Conservation (phyloP, 805 yeast genomes). For the Wickerhamomyces chambardii region DNA sequence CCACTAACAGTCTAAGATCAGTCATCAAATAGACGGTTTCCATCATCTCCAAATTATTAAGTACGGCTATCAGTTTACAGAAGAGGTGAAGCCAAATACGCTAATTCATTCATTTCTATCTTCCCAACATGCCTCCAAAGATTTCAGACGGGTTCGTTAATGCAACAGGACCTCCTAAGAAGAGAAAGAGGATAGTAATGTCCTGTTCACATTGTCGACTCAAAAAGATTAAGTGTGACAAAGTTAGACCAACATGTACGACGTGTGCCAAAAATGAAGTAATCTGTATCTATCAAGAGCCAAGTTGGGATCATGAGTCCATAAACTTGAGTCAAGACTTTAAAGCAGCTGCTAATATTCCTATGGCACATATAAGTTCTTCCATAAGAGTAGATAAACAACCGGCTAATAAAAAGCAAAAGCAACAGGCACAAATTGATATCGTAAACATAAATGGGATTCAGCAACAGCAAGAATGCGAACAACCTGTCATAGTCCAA, state of each 20-base stretch:
- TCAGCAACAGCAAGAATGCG: no score
- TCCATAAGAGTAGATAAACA: no score
- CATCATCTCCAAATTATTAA: no score
- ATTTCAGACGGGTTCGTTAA: background rate
- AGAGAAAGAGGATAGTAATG: slow-evolving; percentile 13
- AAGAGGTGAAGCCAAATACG: no score
- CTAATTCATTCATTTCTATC: no score
- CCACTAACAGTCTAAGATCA: no score
- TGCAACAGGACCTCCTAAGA: slow-evolving; percentile 8
- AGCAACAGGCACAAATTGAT: no score
- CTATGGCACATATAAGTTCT: slow-evolving; percentile 14
- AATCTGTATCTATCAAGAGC: slow-evolving; percentile 44
- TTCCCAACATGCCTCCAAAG: background rate
- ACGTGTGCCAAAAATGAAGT: slow-evolving; percentile 42
- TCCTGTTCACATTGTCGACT: slow-evolving; percentile 18
- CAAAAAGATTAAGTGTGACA: slow-evolving; percentile 27
- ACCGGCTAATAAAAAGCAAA: no score
- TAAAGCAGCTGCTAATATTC: slow-evolving; percentile 13
- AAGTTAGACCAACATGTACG: slow-evolving; percentile 41
- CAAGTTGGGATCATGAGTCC: slow-evolving; percentile 43
- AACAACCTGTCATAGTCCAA: no score
- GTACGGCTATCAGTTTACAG: no score
- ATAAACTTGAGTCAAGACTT: slow-evolving; percentile 6
- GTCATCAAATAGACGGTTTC: no score
- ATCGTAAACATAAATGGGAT: no score